Evolutionary conservation across 2,329 filamentous ascomycete genomes (phyloP).

Genomic region (Fusarium paranaense): DNA sequence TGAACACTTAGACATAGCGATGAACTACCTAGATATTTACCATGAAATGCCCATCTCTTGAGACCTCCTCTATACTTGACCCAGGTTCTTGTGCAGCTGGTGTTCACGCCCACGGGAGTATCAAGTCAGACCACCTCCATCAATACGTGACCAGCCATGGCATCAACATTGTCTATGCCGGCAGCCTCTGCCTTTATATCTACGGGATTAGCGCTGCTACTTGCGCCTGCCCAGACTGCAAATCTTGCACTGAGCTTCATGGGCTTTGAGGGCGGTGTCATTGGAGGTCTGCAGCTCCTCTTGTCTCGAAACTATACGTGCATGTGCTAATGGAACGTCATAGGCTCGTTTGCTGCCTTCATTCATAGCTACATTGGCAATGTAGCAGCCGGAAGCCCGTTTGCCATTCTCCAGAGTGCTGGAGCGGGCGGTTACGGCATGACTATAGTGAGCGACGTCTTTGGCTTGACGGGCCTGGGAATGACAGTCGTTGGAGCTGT

Average conservation of each 20-base stretch:
- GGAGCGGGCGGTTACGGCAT: conserved; percentile 42
- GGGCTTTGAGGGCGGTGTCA: background rate
- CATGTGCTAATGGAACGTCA: background rate
- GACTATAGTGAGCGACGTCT: background rate
- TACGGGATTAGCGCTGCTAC: background rate
- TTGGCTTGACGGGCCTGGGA: background rate
- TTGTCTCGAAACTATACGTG: background rate
- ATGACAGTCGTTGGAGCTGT: background rate
- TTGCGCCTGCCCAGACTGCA: background rate
- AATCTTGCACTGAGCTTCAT: background rate
- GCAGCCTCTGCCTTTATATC: background rate
- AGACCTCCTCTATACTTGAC: background rate
- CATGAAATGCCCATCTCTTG: background rate
- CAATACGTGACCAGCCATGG: background rate
- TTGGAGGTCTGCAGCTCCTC: background rate
- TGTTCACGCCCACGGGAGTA: background rate
- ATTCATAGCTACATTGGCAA: conserved; percentile 45
- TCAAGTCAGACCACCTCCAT: background rate
- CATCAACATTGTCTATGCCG: background rate
- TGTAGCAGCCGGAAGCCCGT: conserved; percentile 38
- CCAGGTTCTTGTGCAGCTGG: background rate
- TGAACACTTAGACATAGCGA: background rate
- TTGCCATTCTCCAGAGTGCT: conserved; percentile 48
- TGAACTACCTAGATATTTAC: background rate
- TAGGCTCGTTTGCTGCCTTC: background rate